Evolutionary conservation across 352 stramenopile genomes (phyloP).

Genomic region (Globisporangium acanthophoron): DNA sequence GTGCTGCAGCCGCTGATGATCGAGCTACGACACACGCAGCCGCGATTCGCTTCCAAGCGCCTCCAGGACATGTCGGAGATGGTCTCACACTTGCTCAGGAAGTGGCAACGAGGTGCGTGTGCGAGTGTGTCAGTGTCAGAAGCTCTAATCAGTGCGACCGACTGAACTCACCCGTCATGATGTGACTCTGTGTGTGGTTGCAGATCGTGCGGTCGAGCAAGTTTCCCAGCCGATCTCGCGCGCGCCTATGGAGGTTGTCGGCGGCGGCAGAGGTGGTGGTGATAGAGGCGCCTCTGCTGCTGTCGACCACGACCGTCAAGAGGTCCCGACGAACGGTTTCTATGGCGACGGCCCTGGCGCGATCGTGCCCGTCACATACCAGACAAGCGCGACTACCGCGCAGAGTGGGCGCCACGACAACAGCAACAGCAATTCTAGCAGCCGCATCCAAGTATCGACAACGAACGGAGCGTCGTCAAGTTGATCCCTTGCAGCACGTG

Average conservation of each 20-base stretch:
- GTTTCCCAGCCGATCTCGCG: background rate
- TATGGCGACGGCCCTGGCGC: slow-evolving; percentile 9
- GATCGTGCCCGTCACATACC: background rate
- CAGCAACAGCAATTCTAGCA: background rate
- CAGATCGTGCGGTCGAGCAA: slow-evolving; percentile 5
- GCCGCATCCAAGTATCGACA: background rate
- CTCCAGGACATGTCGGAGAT: slow-evolving; percentile 74
- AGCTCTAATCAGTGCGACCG: too few species aligned
- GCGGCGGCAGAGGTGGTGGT: too few species aligned
- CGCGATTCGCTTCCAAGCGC: slow-evolving; percentile 64
- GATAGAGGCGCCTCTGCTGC: background rate
- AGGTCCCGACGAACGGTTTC: background rate
- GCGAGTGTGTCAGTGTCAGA: background rate
- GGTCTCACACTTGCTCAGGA: slow-evolving; percentile 56
- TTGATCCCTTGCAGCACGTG: background rate
- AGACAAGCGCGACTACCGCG: background rate
- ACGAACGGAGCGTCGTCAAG: background rate
- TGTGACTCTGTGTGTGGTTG: background rate
- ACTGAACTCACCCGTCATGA: background rate
- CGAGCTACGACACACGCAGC: slow-evolving; percentile 51
- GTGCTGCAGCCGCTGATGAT: slow-evolving; percentile 50
- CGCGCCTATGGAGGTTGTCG: background rate
- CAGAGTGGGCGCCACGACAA: background rate
- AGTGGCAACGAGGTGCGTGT: slow-evolving; percentile 58
- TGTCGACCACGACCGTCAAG: background rate